Evolutionary conservation across 148 eudicot species (phyloP).

Genomic region (Rhododendron vialii): DNA sequence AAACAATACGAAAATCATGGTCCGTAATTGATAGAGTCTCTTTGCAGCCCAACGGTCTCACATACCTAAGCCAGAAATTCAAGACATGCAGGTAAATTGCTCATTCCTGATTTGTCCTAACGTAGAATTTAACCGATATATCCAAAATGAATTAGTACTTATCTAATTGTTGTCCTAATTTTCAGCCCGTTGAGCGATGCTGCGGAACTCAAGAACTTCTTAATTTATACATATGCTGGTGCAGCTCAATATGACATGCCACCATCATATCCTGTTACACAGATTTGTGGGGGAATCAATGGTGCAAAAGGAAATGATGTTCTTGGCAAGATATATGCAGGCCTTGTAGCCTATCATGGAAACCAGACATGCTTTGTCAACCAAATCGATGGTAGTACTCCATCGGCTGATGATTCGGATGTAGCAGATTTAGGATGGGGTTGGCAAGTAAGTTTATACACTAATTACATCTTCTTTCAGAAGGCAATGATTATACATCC

Average conservation of each 20-base stretch:
- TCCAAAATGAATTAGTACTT: not conserved
- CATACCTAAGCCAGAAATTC: constrained; percentile 27
- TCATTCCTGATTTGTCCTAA: not conserved
- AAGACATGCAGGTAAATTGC: constrained; percentile 37
- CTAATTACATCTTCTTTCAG: no score
- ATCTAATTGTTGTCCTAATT: not conserved
- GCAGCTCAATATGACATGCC: constrained; percentile 48
- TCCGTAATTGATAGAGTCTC: constrained; percentile 36
- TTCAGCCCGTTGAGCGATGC: constrained; percentile 23
- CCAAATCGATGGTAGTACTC: no score
- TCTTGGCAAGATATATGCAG: constrained; percentile 27
- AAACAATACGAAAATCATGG: constrained; percentile 44
- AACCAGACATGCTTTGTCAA: constrained; percentile 10
- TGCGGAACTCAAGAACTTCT: constrained; percentile 23
- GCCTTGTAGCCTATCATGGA: constrained; percentile 21
- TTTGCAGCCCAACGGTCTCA: constrained; percentile 24
- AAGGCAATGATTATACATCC: no score
- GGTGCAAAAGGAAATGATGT: constrained; percentile 21
- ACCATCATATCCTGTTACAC: constrained; percentile 31
- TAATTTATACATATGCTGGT: constrained; percentile 8
- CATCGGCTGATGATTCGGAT: no score
- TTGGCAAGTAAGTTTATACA: constrained; percentile 46
- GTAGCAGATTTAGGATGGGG: constrained; percentile 14
- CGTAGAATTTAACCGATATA: not conserved
- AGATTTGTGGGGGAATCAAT: constrained; percentile 33